Percentiles rank a stretch among this genome's conserved stretches.
Conservation (phyloP, 2,329 filamentous ascomycete genomes). For the Microdochium trichocladiopsis region DNA sequence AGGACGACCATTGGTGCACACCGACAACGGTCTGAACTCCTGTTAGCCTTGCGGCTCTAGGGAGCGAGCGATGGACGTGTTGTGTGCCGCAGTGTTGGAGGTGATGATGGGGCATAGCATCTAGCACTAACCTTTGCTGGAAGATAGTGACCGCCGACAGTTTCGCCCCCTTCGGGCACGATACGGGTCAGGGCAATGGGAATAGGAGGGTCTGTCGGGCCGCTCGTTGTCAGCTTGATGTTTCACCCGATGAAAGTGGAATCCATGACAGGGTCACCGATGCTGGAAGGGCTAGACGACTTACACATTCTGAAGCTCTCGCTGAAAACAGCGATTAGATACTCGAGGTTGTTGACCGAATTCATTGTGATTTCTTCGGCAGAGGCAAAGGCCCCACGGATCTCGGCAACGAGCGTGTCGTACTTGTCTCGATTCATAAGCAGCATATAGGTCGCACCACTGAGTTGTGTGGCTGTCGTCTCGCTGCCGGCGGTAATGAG, state of each 20-base stretch:
- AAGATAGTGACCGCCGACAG: too few relatives aligned
- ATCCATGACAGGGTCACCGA: too few relatives aligned
- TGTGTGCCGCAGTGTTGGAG: too few relatives aligned
- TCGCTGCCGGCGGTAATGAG: slow-evolving; percentile 40
- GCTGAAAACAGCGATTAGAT: slow-evolving; percentile 21
- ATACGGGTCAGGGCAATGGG: too few relatives aligned
- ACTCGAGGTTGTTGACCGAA: slow-evolving; percentile 14
- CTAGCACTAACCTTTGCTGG: not conserved
- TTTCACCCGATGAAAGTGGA: too few relatives aligned
- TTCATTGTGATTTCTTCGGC: slow-evolving; percentile 19
- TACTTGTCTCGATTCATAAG: slow-evolving; percentile 25
- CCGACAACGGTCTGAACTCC: slow-evolving; percentile 1
- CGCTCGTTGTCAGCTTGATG: too few relatives aligned
- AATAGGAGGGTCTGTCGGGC: too few relatives aligned
- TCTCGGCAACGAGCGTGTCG: slow-evolving; percentile 26
- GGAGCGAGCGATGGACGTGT: too few relatives aligned
- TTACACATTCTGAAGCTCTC: slow-evolving; percentile 14
- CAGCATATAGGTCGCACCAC: slow-evolving; percentile 30
- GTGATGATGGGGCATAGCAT: too few relatives aligned
- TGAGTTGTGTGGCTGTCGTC: slow-evolving; percentile 40
- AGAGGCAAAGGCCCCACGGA: slow-evolving; percentile 25
- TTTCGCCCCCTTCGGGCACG: too few relatives aligned
- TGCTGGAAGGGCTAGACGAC: too few relatives aligned
- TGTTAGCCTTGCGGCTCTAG: too few relatives aligned
- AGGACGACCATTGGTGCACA: slow-evolving; percentile 3